Evolutionary conservation across 2,329 filamentous ascomycete species (phyloP).

Genomic region (Sclerotinia spermophila): DNA sequence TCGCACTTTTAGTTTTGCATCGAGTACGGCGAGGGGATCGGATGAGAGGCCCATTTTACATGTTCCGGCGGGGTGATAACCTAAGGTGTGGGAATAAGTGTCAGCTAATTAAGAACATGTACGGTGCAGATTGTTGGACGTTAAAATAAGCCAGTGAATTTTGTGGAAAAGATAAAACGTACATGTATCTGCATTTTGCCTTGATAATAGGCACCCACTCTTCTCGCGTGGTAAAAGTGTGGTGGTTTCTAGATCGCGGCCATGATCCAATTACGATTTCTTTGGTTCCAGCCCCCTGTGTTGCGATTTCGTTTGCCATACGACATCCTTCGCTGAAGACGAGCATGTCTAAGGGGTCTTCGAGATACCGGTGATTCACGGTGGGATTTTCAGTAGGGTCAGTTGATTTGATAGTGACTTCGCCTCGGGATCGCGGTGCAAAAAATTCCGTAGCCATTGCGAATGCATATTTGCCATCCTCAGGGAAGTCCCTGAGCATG

Average conservation of each 20-base stretch:
- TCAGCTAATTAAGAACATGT: neutral
- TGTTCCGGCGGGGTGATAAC: neutral
- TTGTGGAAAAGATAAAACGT: neutral
- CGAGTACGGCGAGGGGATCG: neutral
- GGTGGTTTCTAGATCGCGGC: neutral
- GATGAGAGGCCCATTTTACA: neutral
- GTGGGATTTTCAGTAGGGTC: neutral
- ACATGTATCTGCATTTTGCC: neutral
- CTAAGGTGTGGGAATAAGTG: neutral
- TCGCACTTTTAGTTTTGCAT: neutral
- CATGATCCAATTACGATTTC: neutral
- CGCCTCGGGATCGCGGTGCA: neutral
- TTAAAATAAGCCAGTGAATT: fast-evolving
- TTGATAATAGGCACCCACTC: neutral
- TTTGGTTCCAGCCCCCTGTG: neutral
- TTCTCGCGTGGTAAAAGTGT: neutral
- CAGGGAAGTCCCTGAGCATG: neutral
- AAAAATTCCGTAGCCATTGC: neutral
- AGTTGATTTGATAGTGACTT: neutral
- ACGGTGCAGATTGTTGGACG: neutral
- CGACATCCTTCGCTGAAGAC: neutral
- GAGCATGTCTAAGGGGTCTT: neutral
- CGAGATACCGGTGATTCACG: neutral
- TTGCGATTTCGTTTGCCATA: neutral
- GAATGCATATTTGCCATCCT: neutral